Conservation (phyloP, 108 stramenopile species). For the Skeletonema costatum region DNA sequence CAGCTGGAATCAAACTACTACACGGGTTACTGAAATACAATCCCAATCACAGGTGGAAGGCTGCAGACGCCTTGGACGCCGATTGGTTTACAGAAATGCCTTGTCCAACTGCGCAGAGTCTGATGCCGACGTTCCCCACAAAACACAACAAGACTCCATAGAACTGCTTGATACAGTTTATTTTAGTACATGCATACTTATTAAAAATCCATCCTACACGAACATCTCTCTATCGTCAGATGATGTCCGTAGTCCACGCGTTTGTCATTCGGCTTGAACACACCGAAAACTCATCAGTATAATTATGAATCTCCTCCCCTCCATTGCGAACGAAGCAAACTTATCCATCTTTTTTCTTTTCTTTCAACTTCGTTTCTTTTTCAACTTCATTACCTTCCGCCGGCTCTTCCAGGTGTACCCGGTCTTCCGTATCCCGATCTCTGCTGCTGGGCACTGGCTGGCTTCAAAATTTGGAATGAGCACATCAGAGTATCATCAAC, state of each 20-base stretch:
- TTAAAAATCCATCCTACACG: slow-evolving; percentile 1
- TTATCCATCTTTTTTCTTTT: neutral
- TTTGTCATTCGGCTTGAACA: neutral
- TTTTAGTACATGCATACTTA: slow-evolving; percentile 7
- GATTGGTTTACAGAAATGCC: slow-evolving; percentile 50
- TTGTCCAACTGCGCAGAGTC: slow-evolving; percentile 33
- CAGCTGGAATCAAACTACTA: slow-evolving; percentile 55
- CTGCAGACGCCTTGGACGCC: slow-evolving; percentile 51
- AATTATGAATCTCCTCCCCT: neutral
- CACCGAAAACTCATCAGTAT: neutral
- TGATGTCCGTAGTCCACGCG: neutral
- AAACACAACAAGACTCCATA: slow-evolving; percentile 26
- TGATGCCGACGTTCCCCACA: slow-evolving; percentile 52
- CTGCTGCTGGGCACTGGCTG: slow-evolving; percentile 89
- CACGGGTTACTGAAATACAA: slow-evolving; percentile 59
- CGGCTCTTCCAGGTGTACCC: slow-evolving; percentile 68
- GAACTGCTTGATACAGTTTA: slow-evolving; percentile 1
- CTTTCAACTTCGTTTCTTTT: neutral
- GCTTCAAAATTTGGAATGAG: slow-evolving; percentile 95
- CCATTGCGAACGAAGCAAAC: neutral
- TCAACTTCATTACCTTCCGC: slow-evolving; percentile 53
- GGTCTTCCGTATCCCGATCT: slow-evolving; percentile 62
- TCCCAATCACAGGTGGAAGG: slow-evolving; percentile 57
- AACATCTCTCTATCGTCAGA: neutral
- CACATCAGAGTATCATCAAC: slow-evolving; percentile 97